Conservation (phyloP, 2,329 filamentous ascomycete species). For the Lomentospora prolificans region DNA sequence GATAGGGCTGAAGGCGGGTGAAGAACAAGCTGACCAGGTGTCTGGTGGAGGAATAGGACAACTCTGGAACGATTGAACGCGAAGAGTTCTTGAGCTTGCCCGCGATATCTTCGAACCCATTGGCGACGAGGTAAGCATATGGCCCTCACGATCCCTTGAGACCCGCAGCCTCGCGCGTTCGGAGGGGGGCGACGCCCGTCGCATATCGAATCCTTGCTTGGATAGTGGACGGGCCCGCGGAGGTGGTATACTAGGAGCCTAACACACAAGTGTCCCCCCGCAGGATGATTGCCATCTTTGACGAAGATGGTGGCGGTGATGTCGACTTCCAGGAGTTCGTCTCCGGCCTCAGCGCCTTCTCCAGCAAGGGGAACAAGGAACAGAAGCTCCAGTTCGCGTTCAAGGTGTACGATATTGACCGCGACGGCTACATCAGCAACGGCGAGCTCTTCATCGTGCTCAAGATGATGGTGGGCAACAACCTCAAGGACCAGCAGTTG, state of each 20-base stretch:
- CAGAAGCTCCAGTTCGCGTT: slow-evolving; percentile 97
- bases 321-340: slow-evolving; percentile 99
- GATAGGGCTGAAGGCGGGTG: background rate
- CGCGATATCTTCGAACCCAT: slow-evolving; percentile 94
- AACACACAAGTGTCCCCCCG: background rate
- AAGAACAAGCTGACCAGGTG: too few species aligned
- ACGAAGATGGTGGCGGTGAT: slow-evolving; percentile 94
- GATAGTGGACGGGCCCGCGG: too few species aligned
- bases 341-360: slow-evolving; percentile 87
- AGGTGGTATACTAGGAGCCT: background rate
- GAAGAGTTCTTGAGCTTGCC: slow-evolving; percentile 96
- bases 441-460: slow-evolving; percentile 98
- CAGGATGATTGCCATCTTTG: slow-evolving; percentile 98
- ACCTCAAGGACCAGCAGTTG: slow-evolving; percentile 96
- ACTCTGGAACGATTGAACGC: slow-evolving; percentile 95
- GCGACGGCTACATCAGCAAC: slow-evolving; percentile 97
- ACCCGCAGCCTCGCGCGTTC: background rate
- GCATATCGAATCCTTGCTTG: background rate
- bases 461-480: slow-evolving; percentile 99
- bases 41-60: too few species aligned
- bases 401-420: slow-evolving; percentile 99
- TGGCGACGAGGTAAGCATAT: slow-evolving; percentile 68
- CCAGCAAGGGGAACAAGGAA: slow-evolving; percentile 96
- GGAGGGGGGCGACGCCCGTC: background rate
- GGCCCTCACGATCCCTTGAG: background rate